Evolutionary conservation across 192 early-diverging fungal genomes (phyloP).

Genomic region (Coemansia sp.): DNA sequence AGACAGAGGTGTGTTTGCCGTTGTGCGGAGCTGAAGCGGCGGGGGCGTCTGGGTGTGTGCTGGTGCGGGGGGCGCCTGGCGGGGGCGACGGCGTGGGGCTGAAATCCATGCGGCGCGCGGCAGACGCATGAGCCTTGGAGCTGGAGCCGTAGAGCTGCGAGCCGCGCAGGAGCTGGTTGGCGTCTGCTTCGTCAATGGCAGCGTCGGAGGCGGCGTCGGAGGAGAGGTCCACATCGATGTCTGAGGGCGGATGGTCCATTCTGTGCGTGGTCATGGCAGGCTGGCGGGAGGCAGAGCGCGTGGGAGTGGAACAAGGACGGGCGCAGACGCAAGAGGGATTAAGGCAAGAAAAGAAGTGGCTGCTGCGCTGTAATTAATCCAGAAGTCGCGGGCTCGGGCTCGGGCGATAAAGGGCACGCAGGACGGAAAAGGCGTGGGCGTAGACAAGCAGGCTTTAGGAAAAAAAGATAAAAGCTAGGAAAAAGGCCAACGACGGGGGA

Average conservation of each 20-base stretch:
- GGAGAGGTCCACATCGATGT: constrained; percentile 55
- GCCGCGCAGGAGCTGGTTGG: constrained; percentile 34
- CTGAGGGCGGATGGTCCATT: constrained; percentile 52
- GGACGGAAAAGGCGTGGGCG: neutral
- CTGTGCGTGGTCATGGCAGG: constrained; percentile 51
- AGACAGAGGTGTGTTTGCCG: constrained; percentile 7
- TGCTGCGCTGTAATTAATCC: constrained; percentile 42
- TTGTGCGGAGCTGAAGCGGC: constrained; percentile 8
- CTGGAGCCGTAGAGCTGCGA: constrained; percentile 32
- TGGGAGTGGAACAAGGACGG: constrained; percentile 1
- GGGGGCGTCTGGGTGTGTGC: neutral
- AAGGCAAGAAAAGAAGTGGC: constrained; percentile 15
- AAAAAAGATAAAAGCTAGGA: constrained; percentile 10
- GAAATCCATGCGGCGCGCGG: constrained; percentile 53
- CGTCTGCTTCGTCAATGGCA: constrained; percentile 42
- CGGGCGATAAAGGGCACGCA: neutral
- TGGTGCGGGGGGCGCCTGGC: constrained; percentile 7
- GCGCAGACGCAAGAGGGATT: neutral
- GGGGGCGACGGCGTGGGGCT: constrained; percentile 52
- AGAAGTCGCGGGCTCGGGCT: constrained; percentile 16
- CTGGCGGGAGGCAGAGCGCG: constrained; percentile 12
- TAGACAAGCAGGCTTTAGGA: constrained; percentile 8
- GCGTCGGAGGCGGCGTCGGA: constrained; percentile 43
- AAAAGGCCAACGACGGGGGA: neutral
- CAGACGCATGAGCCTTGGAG: constrained; percentile 1